phyloP scores from a whole-genome alignment of 352 stramenopile species.

The Pythium monospermum region DNA sequence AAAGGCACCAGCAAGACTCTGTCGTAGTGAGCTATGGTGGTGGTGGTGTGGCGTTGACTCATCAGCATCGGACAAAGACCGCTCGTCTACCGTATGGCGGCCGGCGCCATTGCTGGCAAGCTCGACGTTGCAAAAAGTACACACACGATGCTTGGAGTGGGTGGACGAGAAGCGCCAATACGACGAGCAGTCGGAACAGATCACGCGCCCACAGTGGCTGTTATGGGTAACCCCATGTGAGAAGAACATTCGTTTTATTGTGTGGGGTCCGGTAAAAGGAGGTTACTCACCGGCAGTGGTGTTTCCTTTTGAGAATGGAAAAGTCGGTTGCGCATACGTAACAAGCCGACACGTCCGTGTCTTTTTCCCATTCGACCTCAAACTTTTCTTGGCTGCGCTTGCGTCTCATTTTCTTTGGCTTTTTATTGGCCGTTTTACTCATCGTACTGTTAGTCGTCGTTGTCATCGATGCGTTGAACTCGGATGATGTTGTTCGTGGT shows the following conservation, averaged over 20 bases:
- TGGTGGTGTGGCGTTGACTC: not conserved
- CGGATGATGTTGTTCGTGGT: conserved; percentile 17
- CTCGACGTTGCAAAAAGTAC: conserved; percentile 31
- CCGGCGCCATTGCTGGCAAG: conserved; percentile 16
- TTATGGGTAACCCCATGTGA: not conserved
- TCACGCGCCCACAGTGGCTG: conserved; percentile 58
- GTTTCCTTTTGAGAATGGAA: conserved; percentile 64
- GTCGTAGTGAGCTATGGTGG: conserved; percentile 1
- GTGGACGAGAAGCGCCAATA: conserved; percentile 62
- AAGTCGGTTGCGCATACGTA: conserved; percentile 53
- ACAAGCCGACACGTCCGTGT: conserved; percentile 37
- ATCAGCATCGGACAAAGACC: conserved; percentile 9
- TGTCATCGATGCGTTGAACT: conserved; percentile 6
- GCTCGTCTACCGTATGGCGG: not conserved
- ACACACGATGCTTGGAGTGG: conserved; percentile 64
- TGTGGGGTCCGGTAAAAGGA: conserved; percentile 1
- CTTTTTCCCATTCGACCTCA: conserved; percentile 56
- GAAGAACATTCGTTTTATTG: not conserved
- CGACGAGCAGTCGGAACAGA: conserved; percentile 70
- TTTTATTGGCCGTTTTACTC: too few species aligned
- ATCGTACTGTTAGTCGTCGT: not conserved
- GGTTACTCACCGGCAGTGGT: conserved; percentile 55
- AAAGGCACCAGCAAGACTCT: conserved; percentile 13
- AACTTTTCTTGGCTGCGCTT: conserved; percentile 61
- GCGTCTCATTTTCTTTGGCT: conserved; percentile 25